Conservation (phyloP, 371 early-diverging fungal genomes). For the Mucor lusitanicus region DNA sequence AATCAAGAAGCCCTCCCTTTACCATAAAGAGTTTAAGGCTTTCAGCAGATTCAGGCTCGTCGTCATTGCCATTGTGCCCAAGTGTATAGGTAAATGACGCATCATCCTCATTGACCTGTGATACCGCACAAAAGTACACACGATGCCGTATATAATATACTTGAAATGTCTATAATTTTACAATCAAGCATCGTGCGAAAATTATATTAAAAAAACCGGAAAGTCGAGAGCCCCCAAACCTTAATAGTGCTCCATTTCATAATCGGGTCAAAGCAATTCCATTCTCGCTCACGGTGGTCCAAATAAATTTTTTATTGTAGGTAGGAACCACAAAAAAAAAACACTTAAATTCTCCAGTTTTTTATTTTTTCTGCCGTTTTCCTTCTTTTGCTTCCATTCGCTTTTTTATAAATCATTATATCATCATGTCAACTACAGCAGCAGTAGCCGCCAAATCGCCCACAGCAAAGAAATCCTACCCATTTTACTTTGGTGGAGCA, state of each 20-base stretch:
- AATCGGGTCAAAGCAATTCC: constrained; percentile 1
- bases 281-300: not conserved
- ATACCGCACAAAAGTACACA: not conserved
- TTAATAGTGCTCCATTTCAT: not conserved
- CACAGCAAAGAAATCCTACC: constrained; percentile 22
- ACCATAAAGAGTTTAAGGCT: not conserved
- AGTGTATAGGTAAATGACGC: not conserved
- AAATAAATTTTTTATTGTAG: not conserved
- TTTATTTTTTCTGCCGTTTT: not conserved
- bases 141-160: not conserved
- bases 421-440: not conserved
- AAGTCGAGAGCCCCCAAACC: not conserved
- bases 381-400: not conserved
- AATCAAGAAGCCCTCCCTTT: not conserved
- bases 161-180: not conserved
- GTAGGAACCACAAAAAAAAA: constrained; percentile 3
- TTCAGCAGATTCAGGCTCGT: not conserved
- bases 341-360: not conserved
- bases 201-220: constrained; percentile 1
- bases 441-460: not conserved
- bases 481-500: constrained; percentile 65
- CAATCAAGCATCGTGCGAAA: not conserved
- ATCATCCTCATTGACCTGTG: not conserved
- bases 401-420: not conserved
- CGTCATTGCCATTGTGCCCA: not conserved